Evolutionary conservation across 768 basidiomycete species (phyloP).

Genomic region (Mycena alexandri): DNA sequence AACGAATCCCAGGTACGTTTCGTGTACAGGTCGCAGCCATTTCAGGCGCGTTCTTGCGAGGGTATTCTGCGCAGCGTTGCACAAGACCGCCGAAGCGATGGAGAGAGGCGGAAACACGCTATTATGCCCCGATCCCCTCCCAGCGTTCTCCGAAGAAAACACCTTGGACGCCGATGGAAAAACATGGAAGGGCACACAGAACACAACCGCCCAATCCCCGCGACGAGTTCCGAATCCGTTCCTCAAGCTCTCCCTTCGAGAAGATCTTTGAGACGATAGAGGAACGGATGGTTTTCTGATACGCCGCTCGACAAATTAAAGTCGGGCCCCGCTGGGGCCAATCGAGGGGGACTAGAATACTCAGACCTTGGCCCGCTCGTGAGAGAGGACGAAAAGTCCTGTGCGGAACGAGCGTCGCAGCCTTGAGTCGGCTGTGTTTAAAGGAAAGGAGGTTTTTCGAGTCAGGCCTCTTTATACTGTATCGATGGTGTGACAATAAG

Average conservation of each 20-base stretch:
- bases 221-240: conserved; percentile 67
- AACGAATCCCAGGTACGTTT: conserved; percentile 12
- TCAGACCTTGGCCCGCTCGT: conserved; percentile 91
- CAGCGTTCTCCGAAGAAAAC: conserved; percentile 35
- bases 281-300: conserved; percentile 70
- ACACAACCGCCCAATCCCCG: conserved; percentile 62
- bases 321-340: conserved; percentile 72
- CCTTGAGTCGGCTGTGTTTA: conserved; percentile 54
- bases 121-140: conserved; percentile 28
- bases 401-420: conserved; percentile 77
- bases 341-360: conserved; percentile 74
- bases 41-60: conserved; percentile 14
- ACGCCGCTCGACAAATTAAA: conserved; percentile 69
- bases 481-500: background rate
- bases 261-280: conserved; percentile 58
- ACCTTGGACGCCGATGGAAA: conserved; percentile 38
- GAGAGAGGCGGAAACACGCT: conserved; percentile 19
- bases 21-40: conserved; percentile 26
- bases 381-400: conserved; percentile 54
- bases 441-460: background rate
- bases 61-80: conserved; percentile 8
- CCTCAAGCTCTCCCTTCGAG: conserved; percentile 51
- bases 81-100: conserved; percentile 31
- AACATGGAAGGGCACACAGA: conserved; percentile 31
- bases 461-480: conserved; percentile 20